Evolutionary conservation across 805 yeast genomes (phyloP).

Genomic region (Wickerhamomyces sydowiorum): DNA sequence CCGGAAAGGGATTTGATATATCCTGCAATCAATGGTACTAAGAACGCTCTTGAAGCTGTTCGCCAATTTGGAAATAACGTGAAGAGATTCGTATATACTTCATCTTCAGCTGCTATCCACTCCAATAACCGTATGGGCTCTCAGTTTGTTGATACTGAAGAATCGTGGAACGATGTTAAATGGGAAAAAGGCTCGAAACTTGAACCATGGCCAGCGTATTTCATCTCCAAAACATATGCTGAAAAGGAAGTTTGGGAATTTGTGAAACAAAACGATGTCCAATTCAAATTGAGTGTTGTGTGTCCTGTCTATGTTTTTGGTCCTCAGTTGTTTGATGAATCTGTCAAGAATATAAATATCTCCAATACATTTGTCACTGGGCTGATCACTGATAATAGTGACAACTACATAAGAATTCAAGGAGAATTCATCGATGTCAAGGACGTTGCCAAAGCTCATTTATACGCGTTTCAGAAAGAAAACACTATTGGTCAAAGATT

Average conservation of each 20-base stretch:
- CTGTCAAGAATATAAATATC: slow-evolving; percentile 9
- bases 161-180: slow-evolving; percentile 33
- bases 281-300: slow-evolving; percentile 35
- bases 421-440: background rate
- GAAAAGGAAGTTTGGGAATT: slow-evolving; percentile 56
- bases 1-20: slow-evolving; percentile 38
- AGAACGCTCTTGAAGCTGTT: slow-evolving; percentile 35
- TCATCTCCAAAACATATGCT: slow-evolving; percentile 52
- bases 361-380: background rate
- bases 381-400: background rate
- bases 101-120: slow-evolving; percentile 41
- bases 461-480: too few species aligned
- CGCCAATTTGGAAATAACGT: slow-evolving; percentile 33
- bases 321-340: slow-evolving; percentile 45
- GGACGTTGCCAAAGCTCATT: background rate
- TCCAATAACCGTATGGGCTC: slow-evolving; percentile 1
- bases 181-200: slow-evolving; percentile 19
- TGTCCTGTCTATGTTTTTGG: slow-evolving; percentile 52
- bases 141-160: slow-evolving; percentile 18
- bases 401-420: background rate
- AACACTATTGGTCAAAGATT: too few species aligned
- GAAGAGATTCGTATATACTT: slow-evolving; percentile 38
- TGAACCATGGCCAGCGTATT: slow-evolving; percentile 29
- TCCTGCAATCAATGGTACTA: slow-evolving; percentile 47
- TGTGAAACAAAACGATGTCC: slow-evolving; percentile 22